Percentiles rank a stretch among this genome's conserved stretches.
Evolutionary conservation across 495 filamentous ascomycete species (phyloP).

Genomic region (Neurospora cerealis): DNA sequence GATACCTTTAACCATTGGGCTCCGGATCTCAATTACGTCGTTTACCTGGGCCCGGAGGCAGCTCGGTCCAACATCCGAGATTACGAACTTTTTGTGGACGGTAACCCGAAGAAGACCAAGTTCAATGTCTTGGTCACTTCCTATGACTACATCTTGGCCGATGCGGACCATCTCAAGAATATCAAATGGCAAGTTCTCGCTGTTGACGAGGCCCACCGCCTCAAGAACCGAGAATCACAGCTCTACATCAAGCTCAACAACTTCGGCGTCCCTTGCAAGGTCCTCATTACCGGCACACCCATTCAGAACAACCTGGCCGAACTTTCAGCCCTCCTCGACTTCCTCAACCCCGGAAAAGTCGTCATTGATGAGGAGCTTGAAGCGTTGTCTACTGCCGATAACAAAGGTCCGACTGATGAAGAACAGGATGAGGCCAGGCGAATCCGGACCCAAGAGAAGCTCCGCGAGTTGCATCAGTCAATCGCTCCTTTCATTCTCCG

Average conservation of each 20-base stretch:
- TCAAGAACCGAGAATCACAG: constrained; percentile 93
- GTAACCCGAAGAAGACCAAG: constrained; percentile 72
- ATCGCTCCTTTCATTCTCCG: constrained; percentile 89
- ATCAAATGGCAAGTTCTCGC: constrained; percentile 97
- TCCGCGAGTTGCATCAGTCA: constrained; percentile 55
- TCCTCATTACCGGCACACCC: constrained; percentile 93
- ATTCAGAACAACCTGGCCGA: constrained; percentile 96
- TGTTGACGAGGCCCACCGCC: constrained; percentile 90
- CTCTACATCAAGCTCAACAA: constrained; percentile 76
- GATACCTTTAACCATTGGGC: constrained; percentile 97
- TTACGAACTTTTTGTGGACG: constrained; percentile 77
- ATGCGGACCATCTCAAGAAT: constrained; percentile 64
- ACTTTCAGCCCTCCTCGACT: constrained; percentile 84
- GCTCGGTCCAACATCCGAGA: constrained; percentile 76
- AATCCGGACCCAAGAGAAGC: constrained; percentile 28
- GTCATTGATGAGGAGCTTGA: constrained; percentile 85
- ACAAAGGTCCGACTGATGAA: constrained; percentile 20
- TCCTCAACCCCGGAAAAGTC: constrained; percentile 84
- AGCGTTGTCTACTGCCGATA: constrained; percentile 30
- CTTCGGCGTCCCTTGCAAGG: constrained; percentile 72
- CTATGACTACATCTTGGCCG: constrained; percentile 84
- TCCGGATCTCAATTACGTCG: constrained; percentile 92
- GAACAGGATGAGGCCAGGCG: constrained; percentile 27
- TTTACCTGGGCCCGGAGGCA: constrained; percentile 81
- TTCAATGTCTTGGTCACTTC: constrained; percentile 95